Percentiles rank a stretch among this genome's conserved stretches.
These are phyloP conservation scores for Coemansia sp. DNA, from an alignment of 192 early-diverging fungal species.

Conservation along the genomic window DNA sequence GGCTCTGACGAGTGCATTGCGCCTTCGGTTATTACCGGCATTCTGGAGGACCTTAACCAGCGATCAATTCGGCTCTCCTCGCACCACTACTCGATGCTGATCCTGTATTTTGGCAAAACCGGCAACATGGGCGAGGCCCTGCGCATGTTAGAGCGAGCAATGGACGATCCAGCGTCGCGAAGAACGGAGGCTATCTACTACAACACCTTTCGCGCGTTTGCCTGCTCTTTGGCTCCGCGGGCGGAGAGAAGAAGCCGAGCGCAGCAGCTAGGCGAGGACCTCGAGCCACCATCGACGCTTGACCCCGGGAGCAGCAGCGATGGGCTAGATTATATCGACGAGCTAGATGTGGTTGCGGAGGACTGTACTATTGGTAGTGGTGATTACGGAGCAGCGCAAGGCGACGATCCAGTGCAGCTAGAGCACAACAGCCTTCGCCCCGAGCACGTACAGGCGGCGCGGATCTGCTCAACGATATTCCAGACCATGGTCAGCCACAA, in stretches of 20 bases:
- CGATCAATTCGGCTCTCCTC: constrained; percentile 29
- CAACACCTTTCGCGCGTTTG: constrained; percentile 42
- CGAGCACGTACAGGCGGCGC: constrained; percentile 33
- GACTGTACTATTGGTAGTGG: background rate
- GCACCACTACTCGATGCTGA: constrained; percentile 48
- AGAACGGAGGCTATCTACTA: constrained; percentile 42
- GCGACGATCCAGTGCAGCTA: background rate
- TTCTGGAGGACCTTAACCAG: constrained; percentile 40
- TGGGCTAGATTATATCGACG: constrained; percentile 29
- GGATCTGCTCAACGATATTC: constrained; percentile 41
- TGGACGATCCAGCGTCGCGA: constrained; percentile 31
- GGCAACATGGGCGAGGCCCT: constrained; percentile 36
- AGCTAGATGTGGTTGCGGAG: constrained; percentile 18
- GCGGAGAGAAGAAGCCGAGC: background rate
- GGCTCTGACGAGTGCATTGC: constrained; percentile 7
- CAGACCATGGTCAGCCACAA: constrained; percentile 34
- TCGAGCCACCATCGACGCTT: background rate
- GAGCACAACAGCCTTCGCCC: background rate
- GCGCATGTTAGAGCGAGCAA: constrained; percentile 37
- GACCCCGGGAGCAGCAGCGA: constrained; percentile 7
- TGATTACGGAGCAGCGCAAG: background rate
- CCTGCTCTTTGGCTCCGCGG: constrained; percentile 14
- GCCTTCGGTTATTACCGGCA: constrained; percentile 16
- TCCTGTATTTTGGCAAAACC: constrained; percentile 45
- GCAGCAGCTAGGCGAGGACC: background rate